Percentiles rank a stretch among this genome's conserved stretches.
Conservation (phyloP, 345 rosid genomes). For the Arabidopsis suecica region DNA sequence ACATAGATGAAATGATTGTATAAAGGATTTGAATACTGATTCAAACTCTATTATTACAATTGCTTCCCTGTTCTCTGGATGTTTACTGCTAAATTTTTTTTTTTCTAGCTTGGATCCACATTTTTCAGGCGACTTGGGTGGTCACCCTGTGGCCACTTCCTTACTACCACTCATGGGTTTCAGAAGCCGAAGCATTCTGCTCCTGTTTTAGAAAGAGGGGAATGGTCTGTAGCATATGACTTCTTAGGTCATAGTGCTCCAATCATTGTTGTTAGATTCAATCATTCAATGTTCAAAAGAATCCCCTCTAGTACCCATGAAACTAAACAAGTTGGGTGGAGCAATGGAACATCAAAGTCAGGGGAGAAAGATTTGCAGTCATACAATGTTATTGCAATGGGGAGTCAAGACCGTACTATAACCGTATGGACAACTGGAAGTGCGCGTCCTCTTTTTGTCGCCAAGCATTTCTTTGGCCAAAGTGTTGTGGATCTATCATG, state of each 20-base stretch:
- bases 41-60: neutral
- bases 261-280: conserved; percentile 90
- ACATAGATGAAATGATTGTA: neutral
- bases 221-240: conserved; percentile 98
- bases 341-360: conserved; percentile 81
- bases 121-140: conserved; percentile 99
- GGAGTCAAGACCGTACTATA: conserved; percentile 99
- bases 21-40: neutral
- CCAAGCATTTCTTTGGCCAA: conserved; percentile 95
- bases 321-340: conserved; percentile 70
- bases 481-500: conserved; percentile 99
- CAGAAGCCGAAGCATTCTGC: conserved; percentile 99
- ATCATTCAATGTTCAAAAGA: conserved; percentile 92
- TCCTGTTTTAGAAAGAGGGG: conserved; percentile 98
- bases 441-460: conserved; percentile 97
- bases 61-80: neutral
- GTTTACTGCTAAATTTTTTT: conserved; percentile 44
- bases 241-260: conserved; percentile 99
- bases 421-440: conserved; percentile 99
- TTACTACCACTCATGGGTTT: conserved; percentile 97
- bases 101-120: conserved; percentile 93
- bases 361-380: conserved; percentile 88
- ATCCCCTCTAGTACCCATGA: conserved; percentile 59
- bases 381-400: conserved; percentile 94
- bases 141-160: conserved; percentile 99